A percentile compares a stretch with the other conserved stretches of the same genome.
phyloP scores from a whole-genome alignment of 75 land plant species.

The Pinus taeda region DNA sequence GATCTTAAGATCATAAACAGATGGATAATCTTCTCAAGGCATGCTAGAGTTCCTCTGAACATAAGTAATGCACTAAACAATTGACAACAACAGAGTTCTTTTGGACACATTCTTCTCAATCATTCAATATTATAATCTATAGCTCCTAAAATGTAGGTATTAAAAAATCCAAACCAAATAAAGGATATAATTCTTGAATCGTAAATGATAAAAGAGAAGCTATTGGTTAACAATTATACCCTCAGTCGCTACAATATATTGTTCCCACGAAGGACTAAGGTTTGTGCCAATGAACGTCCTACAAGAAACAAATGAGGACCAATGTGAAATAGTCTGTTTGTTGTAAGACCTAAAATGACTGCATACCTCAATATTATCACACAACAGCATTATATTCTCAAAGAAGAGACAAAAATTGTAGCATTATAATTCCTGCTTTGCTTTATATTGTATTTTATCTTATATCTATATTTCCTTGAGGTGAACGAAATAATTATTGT shows the following conservation, averaged over 20 bases:
- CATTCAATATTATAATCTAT: not conserved
- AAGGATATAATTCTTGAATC: not conserved
- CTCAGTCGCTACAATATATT: slow-evolving; percentile 55
- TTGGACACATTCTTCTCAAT: not conserved
- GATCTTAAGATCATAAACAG: no score
- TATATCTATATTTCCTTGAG: no score
- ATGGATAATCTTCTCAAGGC: no score
- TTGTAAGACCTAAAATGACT: not conserved
- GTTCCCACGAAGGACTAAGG: slow-evolving; percentile 70
- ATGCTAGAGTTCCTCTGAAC: not conserved
- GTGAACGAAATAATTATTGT: no score
- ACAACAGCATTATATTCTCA: not conserved
- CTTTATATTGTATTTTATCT: not conserved
- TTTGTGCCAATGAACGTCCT: slow-evolving; percentile 93
- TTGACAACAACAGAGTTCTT: not conserved
- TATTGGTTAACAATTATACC: slow-evolving; percentile 34
- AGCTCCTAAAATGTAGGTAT: not conserved
- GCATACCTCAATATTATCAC: not conserved
- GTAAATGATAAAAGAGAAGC: not conserved
- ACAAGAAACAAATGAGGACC: slow-evolving; percentile 12
- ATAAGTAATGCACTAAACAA: not conserved
- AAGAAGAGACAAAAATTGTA: not conserved
- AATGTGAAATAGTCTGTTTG: not conserved
- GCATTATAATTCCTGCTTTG: not conserved
- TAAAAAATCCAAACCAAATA: slow-evolving; percentile 1